phyloP scores from a whole-genome alignment of 1,284 basidiomycete genomes.

The Phlebopus sp. region DNA sequence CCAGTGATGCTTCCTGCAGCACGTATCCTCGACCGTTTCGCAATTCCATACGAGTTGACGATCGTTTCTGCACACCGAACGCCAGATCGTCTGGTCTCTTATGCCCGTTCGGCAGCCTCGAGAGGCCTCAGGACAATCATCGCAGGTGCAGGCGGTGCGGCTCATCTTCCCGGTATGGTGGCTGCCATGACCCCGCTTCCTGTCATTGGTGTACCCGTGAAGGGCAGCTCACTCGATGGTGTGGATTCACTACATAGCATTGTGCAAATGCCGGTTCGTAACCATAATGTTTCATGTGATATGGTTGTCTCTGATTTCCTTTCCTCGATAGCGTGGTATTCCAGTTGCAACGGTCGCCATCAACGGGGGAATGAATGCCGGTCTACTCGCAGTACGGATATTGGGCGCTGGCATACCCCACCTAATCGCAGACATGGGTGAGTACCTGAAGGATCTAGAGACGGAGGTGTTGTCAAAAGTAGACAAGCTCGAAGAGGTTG shows the following conservation, averaged over 20 bases:
- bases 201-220: constrained; percentile 96
- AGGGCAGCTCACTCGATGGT: constrained; percentile 90
- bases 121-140: constrained; percentile 83
- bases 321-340: constrained; percentile 75
- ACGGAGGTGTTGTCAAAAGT: constrained; percentile 85
- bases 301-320: neutral
- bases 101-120: constrained; percentile 74
- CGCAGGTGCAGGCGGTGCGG: constrained; percentile 95
- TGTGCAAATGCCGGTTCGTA: constrained; percentile 95
- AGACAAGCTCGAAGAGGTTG: constrained; percentile 70
- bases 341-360: constrained; percentile 98
- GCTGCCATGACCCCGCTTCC: constrained; percentile 91
- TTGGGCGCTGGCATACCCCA: constrained; percentile 73
- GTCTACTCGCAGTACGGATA: constrained; percentile 87
- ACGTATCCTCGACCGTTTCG: constrained; percentile 78
- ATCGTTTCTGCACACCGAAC: constrained; percentile 98
- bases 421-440: constrained; percentile 69
- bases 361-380: constrained; percentile 95
- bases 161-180: constrained; percentile 98
- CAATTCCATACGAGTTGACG: constrained; percentile 89
- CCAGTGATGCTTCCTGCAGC: constrained; percentile 92
- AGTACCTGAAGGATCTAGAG: constrained; percentile 76
- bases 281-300: constrained; percentile 21
- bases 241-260: constrained; percentile 97
- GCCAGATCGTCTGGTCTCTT: constrained; percentile 82